Conservation (phyloP, 257 asterid species). For the Cinchona pubescens region DNA sequence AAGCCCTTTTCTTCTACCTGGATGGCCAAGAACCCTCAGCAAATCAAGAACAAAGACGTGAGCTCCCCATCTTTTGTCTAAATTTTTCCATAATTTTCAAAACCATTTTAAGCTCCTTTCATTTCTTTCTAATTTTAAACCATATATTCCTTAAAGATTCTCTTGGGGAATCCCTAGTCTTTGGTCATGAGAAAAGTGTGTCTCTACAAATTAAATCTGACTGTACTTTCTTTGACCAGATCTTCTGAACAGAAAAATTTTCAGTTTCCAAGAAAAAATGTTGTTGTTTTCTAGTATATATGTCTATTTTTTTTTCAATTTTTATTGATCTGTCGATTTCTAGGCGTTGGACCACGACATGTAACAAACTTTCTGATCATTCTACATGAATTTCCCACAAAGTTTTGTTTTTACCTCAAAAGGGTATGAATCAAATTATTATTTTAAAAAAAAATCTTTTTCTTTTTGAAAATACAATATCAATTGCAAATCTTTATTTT, state of each 20-base stretch:
- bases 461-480: too few relatives aligned
- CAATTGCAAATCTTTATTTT: too few relatives aligned
- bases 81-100: too few relatives aligned
- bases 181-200: too few relatives aligned
- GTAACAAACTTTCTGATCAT: slow-evolving; percentile 29
- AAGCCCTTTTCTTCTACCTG: slow-evolving; percentile 65
- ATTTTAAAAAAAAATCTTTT: too few relatives aligned
- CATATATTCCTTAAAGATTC: too few relatives aligned
- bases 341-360: slow-evolving; percentile 51
- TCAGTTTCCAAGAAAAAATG: slow-evolving; percentile 17
- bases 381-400: slow-evolving; percentile 16
- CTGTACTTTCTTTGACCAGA: slow-evolving; percentile 62
- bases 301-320: slow-evolving; percentile 19
- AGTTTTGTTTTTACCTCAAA: slow-evolving; percentile 16
- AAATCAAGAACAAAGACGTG: slow-evolving; percentile 56
- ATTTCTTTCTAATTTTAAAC: too few relatives aligned
- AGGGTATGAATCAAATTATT: too few relatives aligned
- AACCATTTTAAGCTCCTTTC: too few relatives aligned
- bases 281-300: not conserved
- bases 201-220: slow-evolving; percentile 25
- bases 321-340: slow-evolving; percentile 28
- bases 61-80: not conserved
- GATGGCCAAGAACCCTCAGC: slow-evolving; percentile 71
- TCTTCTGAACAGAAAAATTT: slow-evolving; percentile 18
- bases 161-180: too few relatives aligned